Evolutionary conservation across 805 yeast genomes (phyloP).

Genomic region (Kuraishia piskuri): DNA sequence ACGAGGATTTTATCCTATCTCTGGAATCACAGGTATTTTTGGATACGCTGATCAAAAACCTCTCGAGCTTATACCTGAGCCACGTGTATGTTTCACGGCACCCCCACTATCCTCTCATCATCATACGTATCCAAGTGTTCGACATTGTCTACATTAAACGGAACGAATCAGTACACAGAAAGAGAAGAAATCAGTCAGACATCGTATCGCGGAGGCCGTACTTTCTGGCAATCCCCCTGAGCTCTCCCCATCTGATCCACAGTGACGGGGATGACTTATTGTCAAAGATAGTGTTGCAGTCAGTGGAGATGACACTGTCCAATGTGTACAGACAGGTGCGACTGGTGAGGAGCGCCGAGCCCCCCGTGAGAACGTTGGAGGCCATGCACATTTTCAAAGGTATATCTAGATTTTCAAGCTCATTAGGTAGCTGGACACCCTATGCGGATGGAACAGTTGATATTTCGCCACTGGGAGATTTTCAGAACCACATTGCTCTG

Average conservation of each 20-base stretch:
- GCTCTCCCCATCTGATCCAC: slow-evolving; percentile 61
- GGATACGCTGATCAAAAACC: slow-evolving; percentile 33
- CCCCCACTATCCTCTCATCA: slow-evolving; percentile 49
- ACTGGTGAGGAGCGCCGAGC: slow-evolving; percentile 24
- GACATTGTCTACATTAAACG: slow-evolving; percentile 28
- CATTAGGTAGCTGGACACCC: slow-evolving; percentile 66
- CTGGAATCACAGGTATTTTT: slow-evolving; percentile 46
- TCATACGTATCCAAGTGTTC: slow-evolving; percentile 62
- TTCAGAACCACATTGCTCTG: slow-evolving; percentile 31
- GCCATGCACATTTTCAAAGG: slow-evolving; percentile 54
- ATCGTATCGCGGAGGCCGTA: slow-evolving; percentile 50
- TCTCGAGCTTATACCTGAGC: slow-evolving; percentile 46
- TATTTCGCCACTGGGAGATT: slow-evolving; percentile 47
- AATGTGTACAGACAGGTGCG: slow-evolving; percentile 33
- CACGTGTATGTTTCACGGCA: slow-evolving; percentile 62
- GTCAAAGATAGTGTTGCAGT: slow-evolving; percentile 48
- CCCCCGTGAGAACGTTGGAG: slow-evolving; percentile 37
- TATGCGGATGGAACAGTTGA: slow-evolving; percentile 67
- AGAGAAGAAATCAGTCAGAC: slow-evolving; percentile 13
- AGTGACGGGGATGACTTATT: slow-evolving; percentile 33
- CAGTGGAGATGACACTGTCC: slow-evolving; percentile 46
- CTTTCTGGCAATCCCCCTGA: slow-evolving; percentile 58
- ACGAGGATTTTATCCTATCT: slow-evolving; percentile 23
- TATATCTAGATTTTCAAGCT: slow-evolving; percentile 47
- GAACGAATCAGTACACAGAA: slow-evolving; percentile 10